phyloP scores from a whole-genome alignment of 257 asterid genomes.

The Coffea canephora region DNA sequence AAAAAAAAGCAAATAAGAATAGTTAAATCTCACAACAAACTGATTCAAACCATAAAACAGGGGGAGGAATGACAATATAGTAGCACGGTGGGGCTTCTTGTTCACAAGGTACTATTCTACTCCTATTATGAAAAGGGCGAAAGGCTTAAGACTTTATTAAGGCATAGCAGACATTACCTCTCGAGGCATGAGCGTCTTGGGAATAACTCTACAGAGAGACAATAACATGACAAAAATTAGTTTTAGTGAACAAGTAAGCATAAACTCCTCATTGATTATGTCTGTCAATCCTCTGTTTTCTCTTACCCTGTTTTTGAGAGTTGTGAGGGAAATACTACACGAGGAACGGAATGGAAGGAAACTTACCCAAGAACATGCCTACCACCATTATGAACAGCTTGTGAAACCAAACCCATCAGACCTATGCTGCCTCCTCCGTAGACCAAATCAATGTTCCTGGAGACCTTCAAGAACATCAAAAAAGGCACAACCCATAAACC shows the following conservation, averaged over 20 bases:
- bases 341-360: slow-evolving; percentile 23
- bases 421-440: slow-evolving; percentile 99
- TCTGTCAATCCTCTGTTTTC: slow-evolving; percentile 11
- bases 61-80: slow-evolving; percentile 5
- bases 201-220: slow-evolving; percentile 87
- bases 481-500: slow-evolving; percentile 10
- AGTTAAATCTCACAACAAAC: background rate
- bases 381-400: slow-evolving; percentile 95
- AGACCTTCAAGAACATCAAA: slow-evolving; percentile 45
- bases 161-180: slow-evolving; percentile 69
- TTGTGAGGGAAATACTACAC: slow-evolving; percentile 20
- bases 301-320: slow-evolving; percentile 12
- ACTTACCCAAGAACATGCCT: slow-evolving; percentile 84
- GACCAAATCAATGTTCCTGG: slow-evolving; percentile 88
- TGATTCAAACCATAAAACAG: slow-evolving; percentile 9
- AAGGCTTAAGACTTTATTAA: slow-evolving; percentile 36
- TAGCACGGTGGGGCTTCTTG: slow-evolving; percentile 22
- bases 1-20: background rate
- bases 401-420: slow-evolving; percentile 89
- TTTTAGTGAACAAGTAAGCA: slow-evolving; percentile 26
- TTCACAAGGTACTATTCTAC: slow-evolving; percentile 8
- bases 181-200: slow-evolving; percentile 99
- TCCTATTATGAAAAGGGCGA: slow-evolving; percentile 15
- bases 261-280: slow-evolving; percentile 14
- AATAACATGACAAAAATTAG: slow-evolving; percentile 62